Evolutionary conservation across 805 yeast species (phyloP).

Genomic region (Schwanniomyces sp.): DNA sequence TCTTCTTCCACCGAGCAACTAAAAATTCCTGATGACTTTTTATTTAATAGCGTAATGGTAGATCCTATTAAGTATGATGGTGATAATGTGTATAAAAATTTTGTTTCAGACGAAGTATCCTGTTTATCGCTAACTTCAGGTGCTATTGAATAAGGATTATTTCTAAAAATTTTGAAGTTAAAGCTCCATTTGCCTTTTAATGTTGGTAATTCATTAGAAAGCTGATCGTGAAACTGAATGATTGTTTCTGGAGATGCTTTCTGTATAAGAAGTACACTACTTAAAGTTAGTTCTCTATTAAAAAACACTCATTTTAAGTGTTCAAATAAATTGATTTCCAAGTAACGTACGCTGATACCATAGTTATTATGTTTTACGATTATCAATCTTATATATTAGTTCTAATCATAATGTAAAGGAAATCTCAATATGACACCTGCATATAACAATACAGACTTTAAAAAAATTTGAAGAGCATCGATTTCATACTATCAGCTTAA

Average conservation of each 20-base stretch:
- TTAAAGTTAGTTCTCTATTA: slow-evolving; percentile 3
- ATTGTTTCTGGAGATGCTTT: slow-evolving; percentile 58
- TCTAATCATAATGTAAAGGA: neutral
- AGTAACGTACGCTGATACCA: slow-evolving; percentile 41
- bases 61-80: slow-evolving; percentile 50
- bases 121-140: slow-evolving; percentile 29
- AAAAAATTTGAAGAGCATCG: slow-evolving; percentile 1
- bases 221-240: slow-evolving; percentile 66
- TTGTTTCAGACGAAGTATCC: slow-evolving; percentile 33
- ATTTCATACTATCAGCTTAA: neutral
- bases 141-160: slow-evolving; percentile 55
- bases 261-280: slow-evolving; percentile 37
- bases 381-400: neutral
- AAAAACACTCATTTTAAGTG: neutral
- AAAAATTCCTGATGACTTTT: slow-evolving; percentile 35
- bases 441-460: neutral
- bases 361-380: slow-evolving; percentile 4
- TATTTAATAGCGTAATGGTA: slow-evolving; percentile 50
- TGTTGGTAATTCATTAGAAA: slow-evolving; percentile 66
- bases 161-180: slow-evolving; percentile 65
- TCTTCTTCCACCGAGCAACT: slow-evolving; percentile 36
- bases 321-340: neutral
- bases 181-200: slow-evolving; percentile 65
- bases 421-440: neutral
- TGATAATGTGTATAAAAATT: slow-evolving; percentile 50